Conservation (phyloP, 352 stramenopile species). For the Elongisporangium undulatum region DNA sequence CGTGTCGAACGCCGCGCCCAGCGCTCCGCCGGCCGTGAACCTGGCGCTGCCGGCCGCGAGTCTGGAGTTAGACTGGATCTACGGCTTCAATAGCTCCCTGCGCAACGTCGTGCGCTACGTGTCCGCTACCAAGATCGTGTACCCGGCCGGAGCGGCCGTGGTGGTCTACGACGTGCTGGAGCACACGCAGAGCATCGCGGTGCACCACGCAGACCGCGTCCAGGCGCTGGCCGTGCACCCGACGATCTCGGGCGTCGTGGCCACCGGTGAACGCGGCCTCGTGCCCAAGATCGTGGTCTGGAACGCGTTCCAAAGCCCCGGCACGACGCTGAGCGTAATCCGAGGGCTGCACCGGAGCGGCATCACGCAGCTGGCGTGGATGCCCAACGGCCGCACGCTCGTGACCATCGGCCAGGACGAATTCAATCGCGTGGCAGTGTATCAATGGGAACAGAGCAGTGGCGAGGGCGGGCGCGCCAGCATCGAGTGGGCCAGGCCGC, state of each 20-base stretch:
- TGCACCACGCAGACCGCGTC: slow-evolving; percentile 60
- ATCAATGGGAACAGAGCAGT: slow-evolving; percentile 52
- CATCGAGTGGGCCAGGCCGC: slow-evolving; percentile 50
- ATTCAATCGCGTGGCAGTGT: slow-evolving; percentile 68
- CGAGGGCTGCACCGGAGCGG: slow-evolving; percentile 64
- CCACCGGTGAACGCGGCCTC: slow-evolving; percentile 51
- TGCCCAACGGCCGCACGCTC: slow-evolving; percentile 61
- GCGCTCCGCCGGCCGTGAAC: slow-evolving; percentile 47
- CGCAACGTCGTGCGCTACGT: slow-evolving; percentile 57
- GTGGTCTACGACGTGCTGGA: slow-evolving; percentile 69
- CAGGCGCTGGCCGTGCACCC: slow-evolving; percentile 59
- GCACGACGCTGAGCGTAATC: slow-evolving; percentile 47
- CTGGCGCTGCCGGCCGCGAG: slow-evolving; percentile 44
- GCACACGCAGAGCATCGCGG: slow-evolving; percentile 64
- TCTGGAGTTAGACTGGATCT: slow-evolving; percentile 75
- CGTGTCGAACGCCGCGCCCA: slow-evolving; percentile 54
- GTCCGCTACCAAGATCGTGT: slow-evolving; percentile 55
- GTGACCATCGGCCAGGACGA: slow-evolving; percentile 64
- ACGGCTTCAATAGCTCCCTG: slow-evolving; percentile 74
- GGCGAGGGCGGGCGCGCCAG: background rate
- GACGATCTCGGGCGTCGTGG: slow-evolving; percentile 36
- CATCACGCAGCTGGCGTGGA: slow-evolving; percentile 68
- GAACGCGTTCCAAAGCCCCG: slow-evolving; percentile 29
- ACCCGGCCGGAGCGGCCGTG: slow-evolving; percentile 50
- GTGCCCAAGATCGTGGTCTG: slow-evolving; percentile 68